Conservation (phyloP, 176 grass and related monocot species). For the Alloteropsis semialata region DNA sequence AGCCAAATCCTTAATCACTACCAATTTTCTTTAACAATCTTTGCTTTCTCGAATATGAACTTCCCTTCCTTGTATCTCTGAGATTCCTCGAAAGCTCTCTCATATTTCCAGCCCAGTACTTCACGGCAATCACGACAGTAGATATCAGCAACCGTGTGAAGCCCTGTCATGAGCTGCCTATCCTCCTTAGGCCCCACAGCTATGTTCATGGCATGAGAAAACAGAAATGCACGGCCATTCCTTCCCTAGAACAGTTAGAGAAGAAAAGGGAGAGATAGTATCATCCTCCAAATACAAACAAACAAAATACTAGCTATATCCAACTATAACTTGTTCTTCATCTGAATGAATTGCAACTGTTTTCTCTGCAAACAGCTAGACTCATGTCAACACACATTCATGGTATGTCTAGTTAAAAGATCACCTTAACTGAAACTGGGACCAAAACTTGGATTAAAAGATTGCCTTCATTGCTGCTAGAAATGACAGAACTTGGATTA, state of each 20-base stretch:
- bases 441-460: neutral
- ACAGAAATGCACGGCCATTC: conserved; percentile 61
- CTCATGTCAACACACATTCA: neutral
- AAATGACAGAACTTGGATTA: neutral
- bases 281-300: conserved; percentile 22
- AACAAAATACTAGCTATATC: neutral
- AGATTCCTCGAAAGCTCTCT: conserved; percentile 62
- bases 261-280: conserved; percentile 16
- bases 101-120: conserved; percentile 80
- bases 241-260: conserved; percentile 44
- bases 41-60: conserved; percentile 78
- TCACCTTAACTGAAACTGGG: neutral
- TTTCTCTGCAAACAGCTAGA: neutral
- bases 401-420: neutral
- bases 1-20: conserved; percentile 4
- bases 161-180: conserved; percentile 59
- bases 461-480: neutral
- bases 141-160: conserved; percentile 72
- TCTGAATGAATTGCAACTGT: neutral
- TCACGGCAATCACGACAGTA: conserved; percentile 62
- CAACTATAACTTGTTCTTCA: neutral
- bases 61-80: conserved; percentile 84
- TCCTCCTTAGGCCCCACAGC: conserved; percentile 58
- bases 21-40: conserved; percentile 80
- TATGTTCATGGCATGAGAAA: conserved; percentile 87